Evolutionary conservation across 1,284 basidiomycete species (phyloP).

Genomic region (Cutaneotrichosporon cutaneum): DNA sequence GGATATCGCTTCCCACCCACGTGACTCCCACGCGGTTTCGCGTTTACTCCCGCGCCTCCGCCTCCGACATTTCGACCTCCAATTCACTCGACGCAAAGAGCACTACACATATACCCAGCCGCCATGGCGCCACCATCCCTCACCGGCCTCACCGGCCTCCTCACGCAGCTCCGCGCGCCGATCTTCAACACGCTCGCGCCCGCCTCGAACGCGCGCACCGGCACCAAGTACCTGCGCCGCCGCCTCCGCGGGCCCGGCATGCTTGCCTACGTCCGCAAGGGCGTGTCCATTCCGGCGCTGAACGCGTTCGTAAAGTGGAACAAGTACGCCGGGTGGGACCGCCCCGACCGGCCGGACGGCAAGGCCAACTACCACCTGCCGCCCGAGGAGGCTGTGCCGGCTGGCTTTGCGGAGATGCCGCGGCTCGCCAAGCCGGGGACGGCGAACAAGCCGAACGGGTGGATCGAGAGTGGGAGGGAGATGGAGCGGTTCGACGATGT

Average conservation of each 20-base stretch:
- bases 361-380: slow-evolving; percentile 13
- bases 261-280: slow-evolving; percentile 63
- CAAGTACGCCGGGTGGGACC: slow-evolving; percentile 37
- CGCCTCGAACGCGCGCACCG: slow-evolving; percentile 70
- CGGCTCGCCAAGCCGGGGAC: slow-evolving; percentile 29
- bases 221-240: slow-evolving; percentile 76
- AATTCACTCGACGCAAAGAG: background rate
- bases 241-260: slow-evolving; percentile 74
- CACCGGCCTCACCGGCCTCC: slow-evolving; percentile 32
- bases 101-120: background rate
- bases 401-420: slow-evolving; percentile 34
- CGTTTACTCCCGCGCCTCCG: background rate
- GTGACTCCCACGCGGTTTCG: background rate
- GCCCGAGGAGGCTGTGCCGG: slow-evolving; percentile 21
- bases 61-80: slow-evolving; percentile 2
- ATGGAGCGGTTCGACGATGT: slow-evolving; percentile 36
- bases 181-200: slow-evolving; percentile 85
- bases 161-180: slow-evolving; percentile 43
- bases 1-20: background rate
- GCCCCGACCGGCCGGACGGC: slow-evolving; percentile 23
- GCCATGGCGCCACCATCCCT: slow-evolving; percentile 27
- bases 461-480: slow-evolving; percentile 41
- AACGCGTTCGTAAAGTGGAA: slow-evolving; percentile 29
- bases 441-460: slow-evolving; percentile 28
- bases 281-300: slow-evolving; percentile 18